Evolutionary conservation across 805 yeast species (phyloP), one percentile per base, ranked within the genome.

Genomic region (Saturnispora serradocipensis): DNA sequence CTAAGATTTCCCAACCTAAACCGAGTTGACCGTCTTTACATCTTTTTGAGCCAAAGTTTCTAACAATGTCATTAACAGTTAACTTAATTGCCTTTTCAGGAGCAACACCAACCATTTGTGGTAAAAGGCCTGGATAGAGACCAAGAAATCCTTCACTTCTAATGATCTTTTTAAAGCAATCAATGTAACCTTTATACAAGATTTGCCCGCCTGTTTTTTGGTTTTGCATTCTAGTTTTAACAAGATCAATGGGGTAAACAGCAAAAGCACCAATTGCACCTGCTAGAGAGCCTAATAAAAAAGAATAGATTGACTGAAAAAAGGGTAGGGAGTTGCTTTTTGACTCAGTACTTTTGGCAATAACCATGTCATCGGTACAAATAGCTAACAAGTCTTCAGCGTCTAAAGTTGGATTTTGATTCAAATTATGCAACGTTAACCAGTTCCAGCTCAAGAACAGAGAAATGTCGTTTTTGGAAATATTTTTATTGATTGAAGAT

Each of bases 201-300:
- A 34, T n/a, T 32, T 24, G 28, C 1, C 83, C 70, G 47, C 78
- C 74, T 54, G 81, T 80, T 58, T 88, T 80, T 72, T 91, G 98
- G 55, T 95, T 95, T 71, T 91, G 99, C 95, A 91, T 88, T 67
- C 98, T 81, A 5, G 99, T 91, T 71, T 91, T 91, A 57, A 91
- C 89, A 66, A 93, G 74, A 70, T 91, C 99, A 58, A 93, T 93
- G 32, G 99, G 99, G 67, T 91, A 91, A 43, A 91, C 99, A 15
- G 86, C 87, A 5, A 97, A 88, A n/a, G 99, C 97, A 56, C 99
- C 99, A 68, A 91, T 82, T 60, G 97, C 93, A 53, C 99, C 99
- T 32, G 99, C 98, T 48, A 90, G 76, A 3, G 97, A 88, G 16
- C 99, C 99, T 53, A 91, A 73, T 30, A 86, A 71, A 68, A 91